Evolutionary conservation across 1,139 yeast genomes (phyloP).

Genomic region (Kodamaea fungicola): DNA sequence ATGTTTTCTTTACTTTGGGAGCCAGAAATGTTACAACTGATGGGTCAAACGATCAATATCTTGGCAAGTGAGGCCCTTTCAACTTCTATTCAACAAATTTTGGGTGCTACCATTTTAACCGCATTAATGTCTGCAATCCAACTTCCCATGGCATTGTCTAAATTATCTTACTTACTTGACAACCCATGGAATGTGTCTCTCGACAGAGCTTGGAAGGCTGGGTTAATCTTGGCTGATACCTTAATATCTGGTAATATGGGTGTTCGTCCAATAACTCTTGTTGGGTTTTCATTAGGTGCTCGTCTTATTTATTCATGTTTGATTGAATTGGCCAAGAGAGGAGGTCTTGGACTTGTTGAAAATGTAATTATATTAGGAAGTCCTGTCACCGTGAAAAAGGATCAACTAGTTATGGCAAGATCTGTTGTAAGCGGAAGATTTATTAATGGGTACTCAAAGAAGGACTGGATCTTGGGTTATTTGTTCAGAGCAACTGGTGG

Average conservation of each 20-base stretch:
- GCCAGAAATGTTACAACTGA: constrained; percentile 93
- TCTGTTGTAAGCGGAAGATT: constrained; percentile 89
- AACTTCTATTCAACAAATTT: constrained; percentile 89
- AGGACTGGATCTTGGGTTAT: constrained; percentile 97
- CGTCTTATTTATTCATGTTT: constrained; percentile 89
- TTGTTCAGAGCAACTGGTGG: constrained; percentile 94
- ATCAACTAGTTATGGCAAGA: constrained; percentile 75
- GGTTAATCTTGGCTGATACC: constrained; percentile 87
- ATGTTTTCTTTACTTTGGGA: constrained; percentile 91
- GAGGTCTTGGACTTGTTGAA: constrained; percentile 86
- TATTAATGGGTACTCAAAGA: constrained; percentile 84
- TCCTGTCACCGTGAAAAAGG: constrained; percentile 77
- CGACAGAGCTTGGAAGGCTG: constrained; percentile 97
- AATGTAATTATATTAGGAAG: constrained; percentile 87
- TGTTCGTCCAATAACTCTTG: constrained; percentile 84
- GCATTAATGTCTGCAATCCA: constrained; percentile 96
- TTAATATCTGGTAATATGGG: constrained; percentile 85
- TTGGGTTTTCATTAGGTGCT: constrained; percentile 94
- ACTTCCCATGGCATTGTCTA: constrained; percentile 86
- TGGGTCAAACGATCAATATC: constrained; percentile 93
- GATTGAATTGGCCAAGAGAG: constrained; percentile 77
- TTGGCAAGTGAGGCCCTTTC: constrained; percentile 92
- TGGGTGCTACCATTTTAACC: constrained; percentile 89
- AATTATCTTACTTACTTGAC: constrained; percentile 83
- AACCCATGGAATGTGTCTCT: constrained; percentile 98